Evolutionary conservation across 495 filamentous ascomycete species (phyloP), one percentile per base, ranked within the genome.

Genomic region (Ascobolus immersus): DNA sequence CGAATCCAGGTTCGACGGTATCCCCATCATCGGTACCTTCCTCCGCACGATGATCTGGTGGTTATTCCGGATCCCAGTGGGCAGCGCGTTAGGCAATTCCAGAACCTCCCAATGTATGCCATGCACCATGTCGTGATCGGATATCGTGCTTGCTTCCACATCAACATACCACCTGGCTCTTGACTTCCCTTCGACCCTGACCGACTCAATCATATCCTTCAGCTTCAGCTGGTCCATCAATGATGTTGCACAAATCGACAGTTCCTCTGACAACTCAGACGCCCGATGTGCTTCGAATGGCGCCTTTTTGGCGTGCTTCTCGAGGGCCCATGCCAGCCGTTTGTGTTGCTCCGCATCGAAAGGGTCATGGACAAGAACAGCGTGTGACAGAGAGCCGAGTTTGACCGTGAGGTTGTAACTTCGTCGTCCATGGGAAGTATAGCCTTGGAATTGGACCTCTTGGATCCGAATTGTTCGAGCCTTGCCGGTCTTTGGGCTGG

Each of bases 101-200:
- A 43, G 19, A 1, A 24, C 40, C 24, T 43, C 40, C 40, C 40
- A 43, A 17, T 43, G 40, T 4, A 43, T 14, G 14, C 38, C 40
- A 6, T 41, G 33, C 5, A 43, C 36, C n/a, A n/a, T n/a, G n/a
- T n/a, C n/a, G n/a, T n/a, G n/a, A n/a, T n/a, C n/a, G 12, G 26
- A 21, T 15, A 27, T 33, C 22, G 30, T 38, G 5, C 14, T 23
- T 4, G 14, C 9, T 17, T 42, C 40, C 10, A 43, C 33, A 37
- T 43, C 40, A 11, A 43, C 22, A 3, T 35, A 41, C 40, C 40
- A 43, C 17, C 21, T 36, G n/a, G n/a, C n/a, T n/a, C n/a, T n/a
- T n/a, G n/a, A n/a, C n/a, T n/a, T n/a, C n/a, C n/a, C n/a, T n/a
- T n/a, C n/a, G n/a, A n/a, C n/a, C 19, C 34, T 29, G 12, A 43